Evolutionary conservation across 2,329 filamentous ascomycete genomes (phyloP).

Genomic region (Aureobasidium uvarum): DNA sequence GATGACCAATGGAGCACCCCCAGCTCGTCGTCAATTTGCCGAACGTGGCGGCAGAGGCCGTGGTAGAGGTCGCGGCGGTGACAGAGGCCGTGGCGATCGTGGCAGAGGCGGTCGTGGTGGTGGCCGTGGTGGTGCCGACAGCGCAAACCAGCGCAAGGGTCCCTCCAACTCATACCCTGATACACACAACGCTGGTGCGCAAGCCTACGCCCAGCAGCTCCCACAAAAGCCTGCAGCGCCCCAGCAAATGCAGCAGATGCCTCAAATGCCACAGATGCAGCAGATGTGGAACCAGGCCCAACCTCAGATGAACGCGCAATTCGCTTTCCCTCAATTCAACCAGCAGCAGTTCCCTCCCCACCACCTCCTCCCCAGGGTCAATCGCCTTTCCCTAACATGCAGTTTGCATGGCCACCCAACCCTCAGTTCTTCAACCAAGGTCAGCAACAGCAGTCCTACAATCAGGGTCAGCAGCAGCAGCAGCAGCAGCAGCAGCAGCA

Average conservation of each 20-base stretch:
- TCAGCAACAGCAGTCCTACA: conserved; percentile 24
- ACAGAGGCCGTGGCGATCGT: conserved; percentile 35
- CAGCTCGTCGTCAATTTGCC: conserved; percentile 41
- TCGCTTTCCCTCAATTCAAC: conserved; percentile 24
- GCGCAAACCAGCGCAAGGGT: conserved; percentile 17
- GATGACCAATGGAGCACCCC: conserved; percentile 43
- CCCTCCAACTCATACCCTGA: conserved; percentile 33
- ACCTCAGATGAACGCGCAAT: conserved; percentile 11
- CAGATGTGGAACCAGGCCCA: conserved; percentile 20
- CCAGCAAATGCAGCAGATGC: conserved; percentile 26
- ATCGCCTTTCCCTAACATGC: conserved; percentile 15
- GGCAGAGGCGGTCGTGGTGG: conserved; percentile 37
- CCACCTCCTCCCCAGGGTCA: conserved; percentile 19
- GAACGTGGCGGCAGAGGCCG: conserved; percentile 37
- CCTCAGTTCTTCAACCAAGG: conserved; percentile 25
- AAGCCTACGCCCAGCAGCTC: conserved; percentile 25
- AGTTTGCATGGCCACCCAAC: conserved; percentile 24
- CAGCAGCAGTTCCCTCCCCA: conserved; percentile 30
- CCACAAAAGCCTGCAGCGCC: conserved; percentile 29
- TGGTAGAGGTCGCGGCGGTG: conserved; percentile 30
- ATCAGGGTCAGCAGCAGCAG: conserved; percentile 19
- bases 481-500: conserved; percentile 23
- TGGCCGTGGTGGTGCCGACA: conserved; percentile 32
- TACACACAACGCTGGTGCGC: conserved; percentile 30
- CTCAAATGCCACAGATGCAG: conserved; percentile 21